Percentiles rank a stretch among this genome's conserved stretches.
phyloP scores from a whole-genome alignment of 2,329 filamentous ascomycete genomes.

The Alternaria triticina region DNA sequence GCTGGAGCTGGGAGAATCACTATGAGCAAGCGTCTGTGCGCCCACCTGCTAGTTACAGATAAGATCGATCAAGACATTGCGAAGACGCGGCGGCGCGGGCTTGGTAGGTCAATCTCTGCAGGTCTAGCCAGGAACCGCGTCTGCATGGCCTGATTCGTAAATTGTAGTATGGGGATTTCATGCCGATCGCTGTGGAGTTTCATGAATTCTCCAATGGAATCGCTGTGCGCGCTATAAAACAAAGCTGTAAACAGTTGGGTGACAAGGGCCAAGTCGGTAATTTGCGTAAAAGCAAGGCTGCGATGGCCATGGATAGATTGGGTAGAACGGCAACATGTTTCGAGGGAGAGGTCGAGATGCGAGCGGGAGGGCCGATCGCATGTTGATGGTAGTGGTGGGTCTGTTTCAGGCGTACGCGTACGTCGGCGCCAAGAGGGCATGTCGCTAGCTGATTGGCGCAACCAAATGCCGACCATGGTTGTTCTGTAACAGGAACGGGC shows the following conservation, averaged over 20 bases:
- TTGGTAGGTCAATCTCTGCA: constrained; percentile 2
- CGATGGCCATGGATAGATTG: constrained; percentile 16
- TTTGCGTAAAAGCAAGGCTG: not conserved
- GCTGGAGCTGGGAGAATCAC: constrained; percentile 1
- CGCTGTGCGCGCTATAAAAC: not conserved
- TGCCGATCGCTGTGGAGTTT: constrained; percentile 21
- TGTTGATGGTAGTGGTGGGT: constrained; percentile 15
- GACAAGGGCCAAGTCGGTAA: constrained; percentile 4
- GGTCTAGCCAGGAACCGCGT: constrained; percentile 8
- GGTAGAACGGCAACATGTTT: constrained; percentile 1
- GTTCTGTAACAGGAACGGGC: constrained; percentile 14
- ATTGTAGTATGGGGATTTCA: constrained; percentile 1
- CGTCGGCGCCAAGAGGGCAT: constrained; percentile 5
- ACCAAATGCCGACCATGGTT: constrained; percentile 1
- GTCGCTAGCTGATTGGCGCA: constrained; percentile 10
- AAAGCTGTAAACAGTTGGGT: not conserved
- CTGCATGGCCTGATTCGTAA: not conserved
- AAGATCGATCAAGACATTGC: constrained; percentile 11
- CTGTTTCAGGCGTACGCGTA: constrained; percentile 22
- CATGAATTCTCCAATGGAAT: constrained; percentile 7
- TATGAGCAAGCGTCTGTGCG: not conserved
- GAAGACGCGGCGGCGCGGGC: constrained; percentile 6
- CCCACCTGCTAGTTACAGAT: constrained; percentile 9
- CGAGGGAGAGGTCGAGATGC: constrained; percentile 6
- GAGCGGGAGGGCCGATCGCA: constrained; percentile 1